Evolutionary conservation across 768 basidiomycete genomes (phyloP).

Genomic region (Mycena latifolia): DNA sequence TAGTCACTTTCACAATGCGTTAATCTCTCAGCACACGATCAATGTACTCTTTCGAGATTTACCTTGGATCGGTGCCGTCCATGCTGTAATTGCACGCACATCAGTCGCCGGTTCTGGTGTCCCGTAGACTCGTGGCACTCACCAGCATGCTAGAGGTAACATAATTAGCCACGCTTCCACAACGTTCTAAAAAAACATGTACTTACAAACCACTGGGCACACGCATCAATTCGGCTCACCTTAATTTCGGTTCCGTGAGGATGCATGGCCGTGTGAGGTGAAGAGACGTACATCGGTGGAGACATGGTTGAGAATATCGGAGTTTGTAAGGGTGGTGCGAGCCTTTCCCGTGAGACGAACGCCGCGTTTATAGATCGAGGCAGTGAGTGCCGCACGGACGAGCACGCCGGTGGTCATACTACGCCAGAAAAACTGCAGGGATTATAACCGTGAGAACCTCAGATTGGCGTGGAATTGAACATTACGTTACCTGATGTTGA

Average conservation of each 20-base stretch:
- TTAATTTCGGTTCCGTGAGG: slow-evolving; percentile 32
- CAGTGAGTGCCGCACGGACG: slow-evolving; percentile 74
- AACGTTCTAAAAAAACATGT: slow-evolving; percentile 15
- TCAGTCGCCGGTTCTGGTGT: neutral
- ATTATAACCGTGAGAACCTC: slow-evolving; percentile 8
- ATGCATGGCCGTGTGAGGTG: neutral
- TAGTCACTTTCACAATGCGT: slow-evolving; percentile 47
- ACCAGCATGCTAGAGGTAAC: slow-evolving; percentile 54
- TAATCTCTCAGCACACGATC: too few species aligned
- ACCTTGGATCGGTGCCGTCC: slow-evolving; percentile 77
- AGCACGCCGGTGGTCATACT: slow-evolving; percentile 77
- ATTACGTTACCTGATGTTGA: slow-evolving; percentile 67
- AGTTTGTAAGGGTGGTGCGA: slow-evolving; percentile 71
- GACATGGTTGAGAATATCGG: slow-evolving; percentile 70
- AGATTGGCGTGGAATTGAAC: neutral
- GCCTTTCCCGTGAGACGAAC: slow-evolving; percentile 76
- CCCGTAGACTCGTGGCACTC: slow-evolving; percentile 16
- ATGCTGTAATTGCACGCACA: slow-evolving; percentile 48
- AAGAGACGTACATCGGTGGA: slow-evolving; percentile 69
- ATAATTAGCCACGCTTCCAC: slow-evolving; percentile 9
- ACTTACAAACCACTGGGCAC: slow-evolving; percentile 82
- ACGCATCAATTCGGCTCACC: slow-evolving; percentile 67
- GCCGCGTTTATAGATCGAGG: slow-evolving; percentile 78
- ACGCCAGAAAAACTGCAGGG: slow-evolving; percentile 73
- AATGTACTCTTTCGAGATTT: neutral